Conservation (phyloP, 495 filamentous ascomycete genomes). For the Penicillium bialowiezense region DNA sequence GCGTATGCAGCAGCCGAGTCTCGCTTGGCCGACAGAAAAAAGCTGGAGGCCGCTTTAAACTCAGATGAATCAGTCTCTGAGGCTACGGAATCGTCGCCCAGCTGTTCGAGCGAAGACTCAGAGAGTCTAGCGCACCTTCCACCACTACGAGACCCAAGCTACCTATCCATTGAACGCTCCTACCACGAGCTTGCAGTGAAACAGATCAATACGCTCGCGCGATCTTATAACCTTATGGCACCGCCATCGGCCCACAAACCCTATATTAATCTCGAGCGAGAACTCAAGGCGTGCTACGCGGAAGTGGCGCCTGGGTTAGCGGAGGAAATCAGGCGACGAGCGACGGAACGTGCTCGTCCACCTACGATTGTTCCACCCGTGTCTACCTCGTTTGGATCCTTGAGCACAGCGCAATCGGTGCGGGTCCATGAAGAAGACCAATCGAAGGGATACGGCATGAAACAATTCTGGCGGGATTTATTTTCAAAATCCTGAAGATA, state of each 20-base stretch:
- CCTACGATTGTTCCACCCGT: conserved; percentile 28
- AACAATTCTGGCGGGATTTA: conserved; percentile 83
- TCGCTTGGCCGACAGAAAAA: conserved; percentile 40
- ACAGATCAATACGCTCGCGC: conserved; percentile 74
- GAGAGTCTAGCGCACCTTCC: conserved; percentile 35
- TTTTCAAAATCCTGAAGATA: conserved; percentile 45
- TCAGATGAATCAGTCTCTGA: conserved; percentile 13
- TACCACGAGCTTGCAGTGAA: conserved; percentile 79
- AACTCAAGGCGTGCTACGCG: conserved; percentile 75
- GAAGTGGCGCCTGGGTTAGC: conserved; percentile 79
- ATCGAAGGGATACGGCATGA: conserved; percentile 74
- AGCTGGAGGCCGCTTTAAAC: conserved; percentile 45
- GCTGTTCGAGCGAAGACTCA: background rate
- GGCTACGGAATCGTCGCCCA: conserved; percentile 5
- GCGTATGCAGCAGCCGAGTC: conserved; percentile 73
- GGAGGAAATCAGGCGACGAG: conserved; percentile 66
- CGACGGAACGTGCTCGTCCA: conserved; percentile 47
- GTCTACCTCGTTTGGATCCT: conserved; percentile 48
- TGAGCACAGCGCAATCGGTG: conserved; percentile 48
- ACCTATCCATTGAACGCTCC: conserved; percentile 65
- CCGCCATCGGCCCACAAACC: conserved; percentile 91
- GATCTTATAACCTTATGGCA: conserved; percentile 93
- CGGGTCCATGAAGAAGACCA: conserved; percentile 69
- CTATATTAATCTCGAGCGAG: conserved; percentile 81
- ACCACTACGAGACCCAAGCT: conserved; percentile 42